phyloP scores from a whole-genome alignment of 345 rosid genomes.

The Melaleuca alternifolia region DNA sequence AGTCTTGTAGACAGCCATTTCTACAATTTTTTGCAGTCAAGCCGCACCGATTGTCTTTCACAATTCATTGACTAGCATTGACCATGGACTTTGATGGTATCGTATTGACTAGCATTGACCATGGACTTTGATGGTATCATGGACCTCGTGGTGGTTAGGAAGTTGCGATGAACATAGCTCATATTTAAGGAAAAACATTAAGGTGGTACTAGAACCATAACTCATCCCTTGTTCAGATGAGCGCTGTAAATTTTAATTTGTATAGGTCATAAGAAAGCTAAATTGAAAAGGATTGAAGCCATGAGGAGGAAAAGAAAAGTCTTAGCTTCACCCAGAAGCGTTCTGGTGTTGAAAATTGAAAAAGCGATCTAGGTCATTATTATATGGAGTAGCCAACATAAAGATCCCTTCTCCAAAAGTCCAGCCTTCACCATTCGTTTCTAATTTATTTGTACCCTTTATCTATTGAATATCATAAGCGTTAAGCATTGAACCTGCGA shows the following conservation, averaged over 20 bases:
- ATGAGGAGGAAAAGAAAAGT: background rate
- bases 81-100: background rate
- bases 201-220: background rate
- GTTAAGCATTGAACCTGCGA: too few relatives aligned
- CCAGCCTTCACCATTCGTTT: too few relatives aligned
- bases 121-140: background rate
- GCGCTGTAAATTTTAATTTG: background rate
- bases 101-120: background rate
- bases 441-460: too few relatives aligned
- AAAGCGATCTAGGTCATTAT: background rate
- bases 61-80: background rate
- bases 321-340: background rate
- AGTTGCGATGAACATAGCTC: too few relatives aligned
- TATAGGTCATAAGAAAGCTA: background rate
- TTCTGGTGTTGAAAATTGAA: background rate
- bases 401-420: background rate
- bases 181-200: too few relatives aligned
- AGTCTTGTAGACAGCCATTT: too few relatives aligned
- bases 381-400: background rate
- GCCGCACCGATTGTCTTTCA: too few relatives aligned
- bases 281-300: background rate
- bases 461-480: too few relatives aligned
- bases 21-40: too few relatives aligned
- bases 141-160: background rate
- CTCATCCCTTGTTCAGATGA: background rate